phyloP scores from a whole-genome alignment of 163 green algal genomes.

The Coccomyxa subellipsoidea region DNA sequence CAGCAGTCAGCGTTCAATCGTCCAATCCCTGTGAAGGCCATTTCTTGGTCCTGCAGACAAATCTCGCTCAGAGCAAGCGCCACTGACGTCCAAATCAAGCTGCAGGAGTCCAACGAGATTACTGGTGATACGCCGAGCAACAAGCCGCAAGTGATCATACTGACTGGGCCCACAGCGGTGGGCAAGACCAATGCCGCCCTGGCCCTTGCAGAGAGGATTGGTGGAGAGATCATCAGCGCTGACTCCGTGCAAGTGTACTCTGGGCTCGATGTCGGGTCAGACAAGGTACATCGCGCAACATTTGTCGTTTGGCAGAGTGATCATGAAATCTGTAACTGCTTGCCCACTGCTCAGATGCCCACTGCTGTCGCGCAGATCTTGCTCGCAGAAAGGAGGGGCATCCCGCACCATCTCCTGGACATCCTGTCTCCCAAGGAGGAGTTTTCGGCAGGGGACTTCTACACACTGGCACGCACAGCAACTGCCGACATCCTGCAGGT shows the following conservation, averaged over 20 bases:
- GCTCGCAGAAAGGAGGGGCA: conserved; percentile 46
- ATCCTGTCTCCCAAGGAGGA: conserved; percentile 65
- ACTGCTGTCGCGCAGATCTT: conserved; percentile 58
- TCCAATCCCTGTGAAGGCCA: no score
- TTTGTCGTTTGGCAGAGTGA: neutral
- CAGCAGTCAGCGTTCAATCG: no score
- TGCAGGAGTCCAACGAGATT: neutral
- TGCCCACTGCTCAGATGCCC: no score
- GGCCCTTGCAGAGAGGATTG: conserved; percentile 67
- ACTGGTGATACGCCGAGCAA: neutral
- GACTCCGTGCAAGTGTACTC: conserved; percentile 94
- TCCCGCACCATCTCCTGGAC: conserved; percentile 93
- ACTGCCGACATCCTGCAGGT: conserved; percentile 74
- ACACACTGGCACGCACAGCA: conserved; percentile 51
- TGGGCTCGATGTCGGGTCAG: conserved; percentile 87
- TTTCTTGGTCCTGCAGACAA: no score
- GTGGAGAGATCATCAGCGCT: conserved; percentile 91
- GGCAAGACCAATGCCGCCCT: conserved; percentile 84
- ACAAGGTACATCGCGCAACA: conserved; percentile 63
- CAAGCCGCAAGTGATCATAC: conserved; percentile 54
- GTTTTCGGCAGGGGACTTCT: conserved; percentile 90
- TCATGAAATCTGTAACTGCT: no score
- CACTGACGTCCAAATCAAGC: no score
- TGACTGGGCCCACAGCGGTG: conserved; percentile 83
- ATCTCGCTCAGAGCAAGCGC: no score